Evolutionary conservation across 2,329 filamentous ascomycete species (phyloP), one percentile per base, ranked within the genome.

Genomic region (Neobulgaria alba): DNA sequence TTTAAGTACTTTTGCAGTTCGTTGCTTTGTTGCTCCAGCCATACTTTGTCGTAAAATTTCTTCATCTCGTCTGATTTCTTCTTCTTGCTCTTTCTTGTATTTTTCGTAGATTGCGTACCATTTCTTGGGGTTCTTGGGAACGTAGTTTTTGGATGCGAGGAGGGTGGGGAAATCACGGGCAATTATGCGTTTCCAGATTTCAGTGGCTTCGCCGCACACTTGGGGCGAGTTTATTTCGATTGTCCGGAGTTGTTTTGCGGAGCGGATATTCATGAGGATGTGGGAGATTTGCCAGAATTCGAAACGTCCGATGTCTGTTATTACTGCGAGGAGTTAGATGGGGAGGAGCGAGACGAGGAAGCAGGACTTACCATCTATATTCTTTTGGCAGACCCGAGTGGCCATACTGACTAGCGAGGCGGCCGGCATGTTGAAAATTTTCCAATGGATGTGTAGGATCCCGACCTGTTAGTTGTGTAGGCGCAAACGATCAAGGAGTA

Each of bases 171-270:
- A 85, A 54, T 95, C 79, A 35, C 79, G 76, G 38, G 76, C 73
- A 61, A 96, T 92, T 55, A 95, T 75, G 19, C 75, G 73, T 31
- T 77, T 64, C 90, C 90, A 95, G 46, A 90, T 67, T 52, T 88
- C 82, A 15, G 67, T 72, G 29, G 79, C 79, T 41, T 83, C 69
- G 29, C 77, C 77, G 46, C 75, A 69, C 38, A 95, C 72, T 49
- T 94, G 85, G 0, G 87, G 85, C 4, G 81, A 89, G 56, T 79
- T 78, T 37, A 72, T 47, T 63, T 95, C 89, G 43, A 95, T 72
- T 42, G 71, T 57, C 54, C 77, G 80, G 21, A 96, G 76, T 59
- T 94, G 88, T 33, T 73, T 65, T 1, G 88, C 79, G 48, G 73
- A 82, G 39, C 83, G 77, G 41, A 96, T 67, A 42, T 79, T 80